These are phyloP conservation scores for Rostrohypoxylon terebratum DNA, from an alignment of 495 filamentous ascomycete species.

Conservation along the genomic window DNA sequence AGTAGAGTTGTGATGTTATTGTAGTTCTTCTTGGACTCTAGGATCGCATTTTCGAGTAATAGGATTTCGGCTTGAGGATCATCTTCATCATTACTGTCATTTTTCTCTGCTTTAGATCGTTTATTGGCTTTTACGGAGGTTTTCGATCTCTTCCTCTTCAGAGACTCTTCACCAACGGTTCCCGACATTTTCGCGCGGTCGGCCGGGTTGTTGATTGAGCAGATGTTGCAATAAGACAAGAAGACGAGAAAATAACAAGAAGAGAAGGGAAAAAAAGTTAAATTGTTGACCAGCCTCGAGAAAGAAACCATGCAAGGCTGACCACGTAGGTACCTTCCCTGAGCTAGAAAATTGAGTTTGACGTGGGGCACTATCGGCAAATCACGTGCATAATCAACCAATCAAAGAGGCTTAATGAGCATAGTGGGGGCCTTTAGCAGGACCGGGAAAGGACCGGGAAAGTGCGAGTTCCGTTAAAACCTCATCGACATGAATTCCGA, in stretches of 20 bases:
- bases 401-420: constrained; percentile 41
- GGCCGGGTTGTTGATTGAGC: background rate
- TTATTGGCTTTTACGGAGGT: constrained; percentile 52
- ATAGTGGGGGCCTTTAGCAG: too few species aligned
- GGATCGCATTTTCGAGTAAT: constrained; percentile 78
- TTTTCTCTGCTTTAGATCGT: constrained; percentile 56
- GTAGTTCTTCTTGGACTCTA: constrained; percentile 87
- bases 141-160: constrained; percentile 61
- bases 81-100: constrained; percentile 51
- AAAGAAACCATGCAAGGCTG: constrained; percentile 43
- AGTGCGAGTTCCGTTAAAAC: constrained; percentile 61
- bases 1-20: constrained; percentile 89
- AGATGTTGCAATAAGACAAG: background rate
- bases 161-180: constrained; percentile 31
- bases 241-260: background rate
- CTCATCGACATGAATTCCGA: constrained; percentile 56
- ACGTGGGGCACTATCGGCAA: constrained; percentile 31
- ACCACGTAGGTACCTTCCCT: constrained; percentile 3
- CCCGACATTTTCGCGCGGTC: constrained; percentile 46
- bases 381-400: constrained; percentile 49
- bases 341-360: constrained; percentile 2
- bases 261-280: constrained; percentile 24
- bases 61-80: constrained; percentile 70
- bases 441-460: constrained; percentile 20
- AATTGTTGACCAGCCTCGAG: constrained; percentile 38